Evolutionary conservation across 179 eudicot species (phyloP), one percentile per base, ranked within the genome.

Genomic region (Beta corolliflora): DNA sequence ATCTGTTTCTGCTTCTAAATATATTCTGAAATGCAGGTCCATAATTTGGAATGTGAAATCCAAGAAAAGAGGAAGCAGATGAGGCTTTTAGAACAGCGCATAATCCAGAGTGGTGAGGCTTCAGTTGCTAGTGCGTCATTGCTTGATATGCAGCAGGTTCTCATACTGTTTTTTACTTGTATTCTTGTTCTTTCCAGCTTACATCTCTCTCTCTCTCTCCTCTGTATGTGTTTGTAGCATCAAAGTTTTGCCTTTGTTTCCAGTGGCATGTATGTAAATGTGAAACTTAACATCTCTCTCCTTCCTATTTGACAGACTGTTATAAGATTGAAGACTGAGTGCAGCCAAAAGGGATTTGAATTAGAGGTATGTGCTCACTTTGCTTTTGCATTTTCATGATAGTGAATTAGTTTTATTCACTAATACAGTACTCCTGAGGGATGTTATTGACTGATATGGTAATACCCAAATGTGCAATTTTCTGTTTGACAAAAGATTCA

Each of bases 111-210:
- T 80, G 95, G 97, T 52, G 95, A 93, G 87, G 91, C 93, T 82
- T 91, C 99, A 66, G 87, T 83, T 80, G 91, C 97, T 64, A 94
- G 91, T 88, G 88, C 97, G 56, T 93, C 99, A 54, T 63, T 92
- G 70, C 90, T 91, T 79, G 97, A 97, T 76, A 91, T 97, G 99
- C 97, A 97, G 83, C 97, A 94, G 95, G 99, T 97, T 86, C 14
- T 66, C 67, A 77, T 79, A 53, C 72, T 80, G 25, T 66, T n/a
- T 76, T 71, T 52, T 14, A 50, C 45, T 56, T 61, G 45, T 8
- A 10, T 18, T 14, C 23, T 61, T 76, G 31, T 21, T 41, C 8
- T 71, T 46, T 56, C 25, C 4, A 45, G 52, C 9, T 45, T 9
- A 13, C 48, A 31, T 61, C 2, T 10, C 13, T 12, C 18, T 25